Evolutionary conservation across 164 flowering plant species (phyloP).

Genomic region (grape (Vitis vinifera)): ASM3070453v1 NC_081819.1:431501-432000

Average conservation of each 20-base stretch:
- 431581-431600: background rate
- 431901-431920: conserved; percentile 95
- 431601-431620: background rate
- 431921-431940: conserved; percentile 75
- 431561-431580: too few relatives aligned
- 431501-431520: too few relatives aligned
- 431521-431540: too few relatives aligned
- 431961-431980: background rate
- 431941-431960: conserved; percentile 52
- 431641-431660: background rate
- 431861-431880: conserved; percentile 82
- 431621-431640: background rate
- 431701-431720: conserved; percentile 70
- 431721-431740: conserved; percentile 73
- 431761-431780: conserved; percentile 84
- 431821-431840: background rate
- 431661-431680: conserved; percentile 8
- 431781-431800: conserved; percentile 36
- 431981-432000: too few relatives aligned
- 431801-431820: background rate
- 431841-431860: conserved; percentile 12
- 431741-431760: conserved; percentile 80
- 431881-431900: conserved; percentile 85
- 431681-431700: conserved; percentile 66
- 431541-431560: too few relatives aligned